These are phyloP conservation scores for Metschnikowia bowlesiae DNA, from an alignment of 805 yeast species.

Conservation along the genomic window DNA sequence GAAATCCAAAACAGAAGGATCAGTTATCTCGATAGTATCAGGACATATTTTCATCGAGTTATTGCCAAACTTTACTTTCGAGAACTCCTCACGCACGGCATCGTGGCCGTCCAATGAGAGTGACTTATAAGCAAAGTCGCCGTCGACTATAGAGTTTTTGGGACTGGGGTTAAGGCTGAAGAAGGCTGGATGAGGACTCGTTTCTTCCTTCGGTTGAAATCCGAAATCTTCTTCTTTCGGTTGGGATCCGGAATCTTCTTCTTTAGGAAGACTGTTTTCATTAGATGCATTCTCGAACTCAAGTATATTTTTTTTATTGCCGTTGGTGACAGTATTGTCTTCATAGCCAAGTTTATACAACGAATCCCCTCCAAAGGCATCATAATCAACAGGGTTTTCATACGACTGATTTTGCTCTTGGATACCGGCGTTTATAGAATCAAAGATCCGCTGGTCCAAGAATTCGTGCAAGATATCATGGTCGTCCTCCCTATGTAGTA, in stretches of 20 bases:
- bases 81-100: conserved; percentile 44
- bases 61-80: conserved; percentile 53
- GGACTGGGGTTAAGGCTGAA: conserved; percentile 21
- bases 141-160: conserved; percentile 5
- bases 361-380: conserved; percentile 5
- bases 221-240: conserved; percentile 19
- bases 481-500: conserved; percentile 25
- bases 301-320: conserved; percentile 1
- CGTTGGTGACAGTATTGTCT: conserved; percentile 1
- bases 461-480: conserved; percentile 56
- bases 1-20: conserved; percentile 35
- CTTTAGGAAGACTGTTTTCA: neutral
- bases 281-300: neutral
- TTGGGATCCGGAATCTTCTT: conserved; percentile 7
- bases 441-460: conserved; percentile 50
- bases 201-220: conserved; percentile 20
- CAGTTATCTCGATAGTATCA: conserved; percentile 25
- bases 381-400: conserved; percentile 2
- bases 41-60: conserved; percentile 36
- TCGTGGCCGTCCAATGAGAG: conserved; percentile 32
- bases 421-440: conserved; percentile 22
- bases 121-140: conserved; percentile 12
- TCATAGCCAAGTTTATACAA: conserved; percentile 5
- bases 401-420: conserved; percentile 10
- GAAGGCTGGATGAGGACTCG: conserved; percentile 15